phyloP scores from a whole-genome alignment of 1,284 basidiomycete species.

The Rhodotorula glutinis region DNA sequence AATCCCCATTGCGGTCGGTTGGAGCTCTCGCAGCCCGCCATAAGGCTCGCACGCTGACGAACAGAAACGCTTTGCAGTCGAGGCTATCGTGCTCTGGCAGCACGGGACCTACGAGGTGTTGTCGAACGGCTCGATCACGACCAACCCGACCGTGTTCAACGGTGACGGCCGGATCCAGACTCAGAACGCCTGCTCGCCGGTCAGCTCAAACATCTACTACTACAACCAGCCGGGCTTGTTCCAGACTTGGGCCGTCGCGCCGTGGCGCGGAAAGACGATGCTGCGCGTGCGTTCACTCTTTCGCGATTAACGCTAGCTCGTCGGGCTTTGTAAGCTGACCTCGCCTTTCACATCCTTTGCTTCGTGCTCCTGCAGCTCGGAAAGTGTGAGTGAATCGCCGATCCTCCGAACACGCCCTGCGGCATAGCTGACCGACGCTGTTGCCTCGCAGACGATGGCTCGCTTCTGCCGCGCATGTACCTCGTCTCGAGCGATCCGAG shows the following conservation, averaged over 20 bases:
- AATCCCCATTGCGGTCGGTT: slow-evolving; percentile 18
- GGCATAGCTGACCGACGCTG: not conserved
- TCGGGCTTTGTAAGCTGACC: no score
- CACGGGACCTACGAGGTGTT: slow-evolving; percentile 29
- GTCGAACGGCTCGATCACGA: slow-evolving; percentile 23
- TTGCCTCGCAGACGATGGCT: slow-evolving; percentile 14
- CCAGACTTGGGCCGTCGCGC: slow-evolving; percentile 10
- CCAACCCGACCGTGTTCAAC: slow-evolving; percentile 20
- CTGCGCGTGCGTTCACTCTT: slow-evolving; percentile 17
- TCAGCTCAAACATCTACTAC: slow-evolving; percentile 21
- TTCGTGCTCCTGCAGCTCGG: not conserved
- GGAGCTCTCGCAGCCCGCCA: not conserved
- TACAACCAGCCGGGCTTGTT: slow-evolving; percentile 19
- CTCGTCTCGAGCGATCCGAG: slow-evolving; percentile 12
- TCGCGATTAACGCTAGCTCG: not conserved
- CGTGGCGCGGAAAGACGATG: slow-evolving; percentile 28
- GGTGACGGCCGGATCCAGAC: slow-evolving; percentile 20
- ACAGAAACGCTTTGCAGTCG: not conserved
- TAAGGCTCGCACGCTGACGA: no score
- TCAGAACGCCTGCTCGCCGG: slow-evolving; percentile 25
- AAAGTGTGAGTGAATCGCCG: not conserved
- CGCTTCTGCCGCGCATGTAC: slow-evolving; percentile 33
- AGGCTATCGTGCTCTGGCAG: slow-evolving; percentile 26
- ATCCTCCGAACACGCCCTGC: not conserved
- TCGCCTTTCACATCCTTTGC: no score